Evolutionary conservation across 306 rosid genomes (phyloP).

Genomic region (Dicorynia guianensis): DNA sequence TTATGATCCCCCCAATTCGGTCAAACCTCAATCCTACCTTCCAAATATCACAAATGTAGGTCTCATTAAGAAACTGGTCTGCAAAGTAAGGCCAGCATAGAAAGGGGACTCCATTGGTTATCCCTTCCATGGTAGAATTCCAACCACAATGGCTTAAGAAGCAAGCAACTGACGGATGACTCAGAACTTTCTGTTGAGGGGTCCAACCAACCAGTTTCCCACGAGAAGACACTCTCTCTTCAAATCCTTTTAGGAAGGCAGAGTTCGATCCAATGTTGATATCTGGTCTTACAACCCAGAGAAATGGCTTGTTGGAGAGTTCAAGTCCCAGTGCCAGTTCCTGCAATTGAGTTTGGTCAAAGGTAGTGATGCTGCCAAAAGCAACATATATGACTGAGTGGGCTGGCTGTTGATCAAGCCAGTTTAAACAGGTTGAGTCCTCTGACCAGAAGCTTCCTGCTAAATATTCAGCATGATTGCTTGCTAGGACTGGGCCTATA

Average conservation of each 20-base stretch:
- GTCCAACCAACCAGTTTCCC: slow-evolving; percentile 44
- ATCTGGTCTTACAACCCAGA: slow-evolving; percentile 49
- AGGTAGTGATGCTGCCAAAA: not conserved
- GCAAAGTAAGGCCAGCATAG: slow-evolving; percentile 48
- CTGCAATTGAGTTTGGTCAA: not conserved
- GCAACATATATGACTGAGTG: not conserved
- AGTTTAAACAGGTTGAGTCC: slow-evolving; percentile 45
- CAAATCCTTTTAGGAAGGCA: slow-evolving; percentile 35
- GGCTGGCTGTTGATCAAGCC: slow-evolving; percentile 42
- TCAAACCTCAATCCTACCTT: slow-evolving; percentile 34
- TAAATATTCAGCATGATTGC: slow-evolving; percentile 1
- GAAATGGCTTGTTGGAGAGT: slow-evolving; percentile 35
- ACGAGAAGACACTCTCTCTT: slow-evolving; percentile 15
- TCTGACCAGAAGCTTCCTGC: slow-evolving; percentile 43
- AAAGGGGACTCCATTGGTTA: slow-evolving; percentile 39
- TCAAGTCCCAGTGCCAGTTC: not conserved
- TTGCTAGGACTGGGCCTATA: slow-evolving; percentile 47
- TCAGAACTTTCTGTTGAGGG: slow-evolving; percentile 39
- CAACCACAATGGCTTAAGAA: slow-evolving; percentile 50
- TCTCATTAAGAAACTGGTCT: slow-evolving; percentile 32
- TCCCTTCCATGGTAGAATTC: slow-evolving; percentile 47
- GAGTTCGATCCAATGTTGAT: not conserved
- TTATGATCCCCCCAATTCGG: slow-evolving; percentile 10
- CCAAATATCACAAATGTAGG: slow-evolving; percentile 44
- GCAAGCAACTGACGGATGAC: slow-evolving; percentile 42